Evolutionary conservation across 2,329 filamentous ascomycete species (phyloP).

Genomic region (Ramularia collo-cygni): DNA sequence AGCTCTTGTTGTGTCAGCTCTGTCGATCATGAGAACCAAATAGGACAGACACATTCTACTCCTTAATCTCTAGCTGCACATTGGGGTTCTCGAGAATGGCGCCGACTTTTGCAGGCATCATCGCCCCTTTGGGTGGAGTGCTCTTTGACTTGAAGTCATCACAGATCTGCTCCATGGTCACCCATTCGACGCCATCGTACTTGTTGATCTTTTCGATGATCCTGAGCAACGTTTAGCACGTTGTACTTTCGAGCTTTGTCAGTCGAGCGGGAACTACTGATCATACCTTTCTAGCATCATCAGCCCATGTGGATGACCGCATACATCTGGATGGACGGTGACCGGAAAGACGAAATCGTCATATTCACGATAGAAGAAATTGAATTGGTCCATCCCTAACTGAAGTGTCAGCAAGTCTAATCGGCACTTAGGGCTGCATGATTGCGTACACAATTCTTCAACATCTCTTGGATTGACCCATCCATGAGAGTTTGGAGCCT

Average conservation of each 20-base stretch:
- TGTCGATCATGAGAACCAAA: too few species aligned
- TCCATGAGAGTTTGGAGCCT: constrained; percentile 55
- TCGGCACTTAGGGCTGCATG: too few species aligned
- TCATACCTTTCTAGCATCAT: constrained; percentile 63
- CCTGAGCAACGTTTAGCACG: constrained; percentile 7
- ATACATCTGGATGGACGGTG: constrained; percentile 69
- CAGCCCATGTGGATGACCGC: constrained; percentile 63
- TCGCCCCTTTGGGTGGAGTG: constrained; percentile 48
- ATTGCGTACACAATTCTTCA: constrained; percentile 54
- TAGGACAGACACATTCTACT: constrained; percentile 13
- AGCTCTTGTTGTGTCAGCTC: too few species aligned
- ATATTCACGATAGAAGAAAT: constrained; percentile 70
- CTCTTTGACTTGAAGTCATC: constrained; percentile 67
- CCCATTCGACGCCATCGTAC: constrained; percentile 57
- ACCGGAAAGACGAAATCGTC: constrained; percentile 73
- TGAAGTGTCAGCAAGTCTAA: too few species aligned
- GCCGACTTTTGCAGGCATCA: constrained; percentile 52
- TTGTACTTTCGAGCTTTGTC: background rate
- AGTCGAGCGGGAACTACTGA: too few species aligned
- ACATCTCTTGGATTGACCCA: constrained; percentile 51
- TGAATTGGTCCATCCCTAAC: constrained; percentile 62
- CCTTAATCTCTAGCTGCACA: constrained; percentile 26
- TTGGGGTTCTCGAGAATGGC: constrained; percentile 44
- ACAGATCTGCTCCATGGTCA: constrained; percentile 64
- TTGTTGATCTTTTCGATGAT: constrained; percentile 64